Evolutionary conservation across 208 protist genomes (phyloP).

Genomic region (Acanthamoeba sp.): DNA sequence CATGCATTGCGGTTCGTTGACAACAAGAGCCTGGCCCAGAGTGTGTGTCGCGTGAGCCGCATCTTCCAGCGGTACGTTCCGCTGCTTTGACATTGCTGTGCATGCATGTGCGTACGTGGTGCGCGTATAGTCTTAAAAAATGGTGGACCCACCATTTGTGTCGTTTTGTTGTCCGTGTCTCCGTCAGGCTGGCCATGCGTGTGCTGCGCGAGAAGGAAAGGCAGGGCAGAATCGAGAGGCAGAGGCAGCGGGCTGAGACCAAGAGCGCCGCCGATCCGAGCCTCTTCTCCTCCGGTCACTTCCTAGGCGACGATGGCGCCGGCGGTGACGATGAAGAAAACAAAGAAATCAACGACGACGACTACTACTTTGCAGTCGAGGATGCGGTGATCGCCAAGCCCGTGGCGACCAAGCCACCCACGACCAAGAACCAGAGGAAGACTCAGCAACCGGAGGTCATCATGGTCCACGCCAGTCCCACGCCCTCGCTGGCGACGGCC

Average conservation of each 20-base stretch:
- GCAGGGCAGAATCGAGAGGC: background rate
- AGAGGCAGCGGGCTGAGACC: background rate
- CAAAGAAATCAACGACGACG: background rate
- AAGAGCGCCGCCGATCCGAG: background rate
- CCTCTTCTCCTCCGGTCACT: constrained; percentile 45
- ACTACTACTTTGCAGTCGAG: background rate
- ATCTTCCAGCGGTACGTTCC: background rate
- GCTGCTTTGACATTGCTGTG: background rate
- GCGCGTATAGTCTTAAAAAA: background rate
- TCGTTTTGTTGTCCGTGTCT: background rate
- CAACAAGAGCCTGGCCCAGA: background rate
- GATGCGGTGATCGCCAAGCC: background rate
- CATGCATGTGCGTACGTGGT: background rate
- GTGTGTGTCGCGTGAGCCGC: constrained; percentile 2
- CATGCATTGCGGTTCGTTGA: constrained; percentile 1
- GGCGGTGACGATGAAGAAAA: background rate
- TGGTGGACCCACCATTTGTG: background rate
- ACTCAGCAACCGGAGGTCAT: background rate
- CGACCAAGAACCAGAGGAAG: background rate
- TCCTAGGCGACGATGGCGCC: background rate
- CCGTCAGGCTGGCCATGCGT: background rate
- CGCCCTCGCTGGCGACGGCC: background rate
- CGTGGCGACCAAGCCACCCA: background rate
- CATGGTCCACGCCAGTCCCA: background rate
- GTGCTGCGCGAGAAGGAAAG: background rate